These are phyloP conservation scores for Phytophthora gonapodyides DNA, from an alignment of 352 stramenopile genomes.

Conservation along the genomic window DNA sequence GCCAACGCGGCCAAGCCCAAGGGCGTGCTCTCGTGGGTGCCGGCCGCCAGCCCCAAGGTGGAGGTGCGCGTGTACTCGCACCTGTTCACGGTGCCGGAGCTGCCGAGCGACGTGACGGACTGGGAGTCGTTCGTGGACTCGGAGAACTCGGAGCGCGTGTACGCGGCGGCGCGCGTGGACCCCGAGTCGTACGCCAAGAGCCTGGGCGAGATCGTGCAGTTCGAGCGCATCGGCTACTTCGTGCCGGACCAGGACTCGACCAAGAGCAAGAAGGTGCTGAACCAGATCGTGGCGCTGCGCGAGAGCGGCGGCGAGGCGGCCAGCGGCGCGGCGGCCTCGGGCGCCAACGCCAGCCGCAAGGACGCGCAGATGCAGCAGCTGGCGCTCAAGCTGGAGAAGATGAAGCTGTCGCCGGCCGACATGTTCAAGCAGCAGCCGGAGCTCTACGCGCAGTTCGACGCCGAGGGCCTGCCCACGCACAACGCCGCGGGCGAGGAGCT, in stretches of 20 bases:
- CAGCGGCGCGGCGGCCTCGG: constrained; percentile 18
- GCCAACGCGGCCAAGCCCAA: constrained; percentile 89
- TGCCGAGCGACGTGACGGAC: constrained; percentile 64
- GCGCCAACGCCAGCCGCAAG: constrained; percentile 73
- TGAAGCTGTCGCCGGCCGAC: constrained; percentile 85
- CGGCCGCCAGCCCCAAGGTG: constrained; percentile 66
- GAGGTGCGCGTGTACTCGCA: constrained; percentile 98
- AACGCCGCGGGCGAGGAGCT: constrained; percentile 57
- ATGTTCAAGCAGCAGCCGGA: constrained; percentile 79
- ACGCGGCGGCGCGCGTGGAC: constrained; percentile 92
- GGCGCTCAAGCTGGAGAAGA: constrained; percentile 93
- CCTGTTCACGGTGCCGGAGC: constrained; percentile 94
- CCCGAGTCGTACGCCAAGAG: constrained; percentile 61
- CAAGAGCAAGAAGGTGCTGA: constrained; percentile 93
- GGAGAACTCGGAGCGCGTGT: constrained; percentile 80
- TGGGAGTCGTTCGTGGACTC: constrained; percentile 88
- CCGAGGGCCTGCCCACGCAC: constrained; percentile 77
- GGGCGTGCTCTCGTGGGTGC: constrained; percentile 97
- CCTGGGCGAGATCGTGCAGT: constrained; percentile 91
- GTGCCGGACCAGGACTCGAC: constrained; percentile 96
- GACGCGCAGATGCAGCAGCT: constrained; percentile 82
- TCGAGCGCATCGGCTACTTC: constrained; percentile 99
- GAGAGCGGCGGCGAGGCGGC: constrained; percentile 64
- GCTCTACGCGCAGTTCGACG: constrained; percentile 76
- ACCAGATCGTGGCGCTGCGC: constrained; percentile 96